Evolutionary conservation across 768 basidiomycete genomes (phyloP).

Genomic region (Mycena epipterygia): DNA sequence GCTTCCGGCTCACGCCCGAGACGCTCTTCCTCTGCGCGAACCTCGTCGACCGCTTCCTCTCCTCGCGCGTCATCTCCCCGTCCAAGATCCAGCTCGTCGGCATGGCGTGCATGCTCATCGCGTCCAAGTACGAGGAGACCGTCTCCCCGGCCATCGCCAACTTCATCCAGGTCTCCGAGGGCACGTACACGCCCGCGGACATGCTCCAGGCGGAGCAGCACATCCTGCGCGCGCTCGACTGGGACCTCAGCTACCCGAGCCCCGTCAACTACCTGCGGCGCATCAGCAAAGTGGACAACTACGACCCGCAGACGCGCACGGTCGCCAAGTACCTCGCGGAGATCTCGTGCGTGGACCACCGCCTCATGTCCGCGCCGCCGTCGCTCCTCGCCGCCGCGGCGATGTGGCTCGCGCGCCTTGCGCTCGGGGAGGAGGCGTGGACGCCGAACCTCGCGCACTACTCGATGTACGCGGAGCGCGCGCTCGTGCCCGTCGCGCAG

Average conservation of each 20-base stretch:
- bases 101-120: constrained; percentile 87
- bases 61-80: constrained; percentile 79
- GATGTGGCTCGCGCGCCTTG: constrained; percentile 87
- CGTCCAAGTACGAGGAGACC: constrained; percentile 95
- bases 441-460: constrained; percentile 90
- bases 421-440: constrained; percentile 85
- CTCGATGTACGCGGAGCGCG: constrained; percentile 85
- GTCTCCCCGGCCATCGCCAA: constrained; percentile 87
- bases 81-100: constrained; percentile 94
- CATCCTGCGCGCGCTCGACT: constrained; percentile 87
- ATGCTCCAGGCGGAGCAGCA: constrained; percentile 93
- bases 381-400: constrained; percentile 87
- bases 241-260: constrained; percentile 89
- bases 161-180: constrained; percentile 85
- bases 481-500: constrained; percentile 84
- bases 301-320: constrained; percentile 87
- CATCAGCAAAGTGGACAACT: constrained; percentile 94
- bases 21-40: constrained; percentile 93
- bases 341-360: constrained; percentile 85
- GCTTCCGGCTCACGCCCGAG: constrained; percentile 89
- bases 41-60: constrained; percentile 85
- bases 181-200: constrained; percentile 81
- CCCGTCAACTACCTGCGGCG: constrained; percentile 91
- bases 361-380: constrained; percentile 80
- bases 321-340: constrained; percentile 94